Percentiles rank a stretch among this genome's conserved stretches.
These are phyloP conservation scores for Fusarium nurragi DNA, from an alignment of 2,329 filamentous ascomycete species.

Conservation along the genomic window DNA sequence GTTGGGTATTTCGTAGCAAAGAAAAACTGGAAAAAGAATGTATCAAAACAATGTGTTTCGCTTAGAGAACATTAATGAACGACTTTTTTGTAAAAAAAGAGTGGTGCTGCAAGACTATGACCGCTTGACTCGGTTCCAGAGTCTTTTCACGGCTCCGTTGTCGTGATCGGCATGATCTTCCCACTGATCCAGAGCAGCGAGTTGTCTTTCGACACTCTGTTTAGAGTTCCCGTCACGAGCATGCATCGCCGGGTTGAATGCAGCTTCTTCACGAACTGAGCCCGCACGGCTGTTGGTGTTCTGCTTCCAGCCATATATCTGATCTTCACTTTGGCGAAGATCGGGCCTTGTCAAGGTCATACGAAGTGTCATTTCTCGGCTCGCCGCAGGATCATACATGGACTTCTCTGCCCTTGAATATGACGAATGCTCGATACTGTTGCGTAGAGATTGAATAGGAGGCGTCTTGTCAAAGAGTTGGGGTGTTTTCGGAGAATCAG, in stretches of 20 bases:
- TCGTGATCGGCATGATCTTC: slow-evolving; percentile 51
- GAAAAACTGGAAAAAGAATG: slow-evolving; percentile 12
- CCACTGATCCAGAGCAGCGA: slow-evolving; percentile 63
- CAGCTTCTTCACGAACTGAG: slow-evolving; percentile 47
- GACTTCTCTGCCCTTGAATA: slow-evolving; percentile 52
- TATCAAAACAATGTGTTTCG: slow-evolving; percentile 11
- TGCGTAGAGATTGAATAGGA: slow-evolving; percentile 44
- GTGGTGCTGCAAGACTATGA: slow-evolving; percentile 33
- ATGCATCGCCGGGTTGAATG: slow-evolving; percentile 33
- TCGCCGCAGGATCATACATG: slow-evolving; percentile 63
- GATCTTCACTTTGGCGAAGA: slow-evolving; percentile 77
- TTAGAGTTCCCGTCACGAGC: slow-evolving; percentile 54
- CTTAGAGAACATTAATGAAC: background rate
- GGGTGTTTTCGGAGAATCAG: slow-evolving; percentile 68
- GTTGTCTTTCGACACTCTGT: slow-evolving; percentile 63
- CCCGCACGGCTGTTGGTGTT: slow-evolving; percentile 56
- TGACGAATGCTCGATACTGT: slow-evolving; percentile 41
- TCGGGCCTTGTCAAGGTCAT: slow-evolving; percentile 96
- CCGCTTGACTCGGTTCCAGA: slow-evolving; percentile 71
- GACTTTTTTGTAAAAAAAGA: background rate
- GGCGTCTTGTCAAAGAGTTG: slow-evolving; percentile 56
- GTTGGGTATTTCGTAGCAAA: slow-evolving; percentile 38
- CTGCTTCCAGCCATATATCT: slow-evolving; percentile 75
- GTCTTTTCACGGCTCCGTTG: slow-evolving; percentile 66
- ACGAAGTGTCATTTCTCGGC: slow-evolving; percentile 90